A percentile compares a stretch with the other conserved stretches of the same genome.
Conservation (phyloP, 352 stramenopile genomes). For the Globisporangium carolinianum region DNA sequence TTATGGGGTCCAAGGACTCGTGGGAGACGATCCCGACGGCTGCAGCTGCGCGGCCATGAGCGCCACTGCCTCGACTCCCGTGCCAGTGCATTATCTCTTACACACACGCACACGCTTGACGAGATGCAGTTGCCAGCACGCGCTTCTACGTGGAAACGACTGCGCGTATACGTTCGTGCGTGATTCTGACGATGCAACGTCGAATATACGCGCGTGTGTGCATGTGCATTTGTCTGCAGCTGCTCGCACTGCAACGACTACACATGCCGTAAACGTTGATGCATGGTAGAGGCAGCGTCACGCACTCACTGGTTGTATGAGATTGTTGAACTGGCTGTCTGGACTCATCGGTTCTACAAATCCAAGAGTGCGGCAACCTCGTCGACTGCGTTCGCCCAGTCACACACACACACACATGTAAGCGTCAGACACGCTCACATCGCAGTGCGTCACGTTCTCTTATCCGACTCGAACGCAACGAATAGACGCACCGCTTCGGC, state of each 20-base stretch:
- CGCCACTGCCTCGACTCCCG: no score
- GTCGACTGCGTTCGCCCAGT: not conserved
- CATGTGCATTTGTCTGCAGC: not conserved
- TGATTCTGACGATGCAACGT: not conserved
- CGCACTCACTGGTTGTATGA: not conserved
- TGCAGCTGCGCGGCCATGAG: conserved; percentile 1
- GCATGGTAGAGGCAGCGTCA: not conserved
- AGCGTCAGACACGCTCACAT: no score
- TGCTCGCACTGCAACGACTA: not conserved
- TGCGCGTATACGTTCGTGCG: not conserved
- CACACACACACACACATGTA: not conserved
- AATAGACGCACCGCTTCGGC: conserved; percentile 33
- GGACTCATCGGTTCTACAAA: not conserved
- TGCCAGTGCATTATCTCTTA: no score
- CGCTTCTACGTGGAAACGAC: not conserved
- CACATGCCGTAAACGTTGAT: not conserved
- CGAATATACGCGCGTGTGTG: no score
- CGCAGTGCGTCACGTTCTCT: no score
- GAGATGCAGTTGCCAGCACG: not conserved
- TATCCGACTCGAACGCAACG: not conserved
- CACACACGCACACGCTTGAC: not conserved
- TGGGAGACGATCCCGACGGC: conserved; percentile 36
- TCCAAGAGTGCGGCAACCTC: not conserved
- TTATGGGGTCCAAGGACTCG: conserved; percentile 61
- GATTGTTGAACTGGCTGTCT: not conserved